phyloP scores from a whole-genome alignment of 768 basidiomycete genomes.

The Gymnopilus junonius region DNA sequence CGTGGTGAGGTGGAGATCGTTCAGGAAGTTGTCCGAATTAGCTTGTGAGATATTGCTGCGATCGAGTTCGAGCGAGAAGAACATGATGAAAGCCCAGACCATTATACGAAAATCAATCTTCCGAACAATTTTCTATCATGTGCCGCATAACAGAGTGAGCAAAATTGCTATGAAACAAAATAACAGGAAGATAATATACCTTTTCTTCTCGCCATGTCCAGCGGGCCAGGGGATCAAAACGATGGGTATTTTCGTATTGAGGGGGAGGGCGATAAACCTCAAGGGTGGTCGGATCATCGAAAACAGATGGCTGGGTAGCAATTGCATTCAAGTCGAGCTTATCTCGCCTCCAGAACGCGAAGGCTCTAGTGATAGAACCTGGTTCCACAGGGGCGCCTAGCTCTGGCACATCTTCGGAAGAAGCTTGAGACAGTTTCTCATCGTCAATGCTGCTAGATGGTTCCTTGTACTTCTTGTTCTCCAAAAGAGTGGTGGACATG shows the following conservation, averaged over 20 bases:
- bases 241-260: constrained; percentile 61
- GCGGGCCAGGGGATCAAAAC: constrained; percentile 66
- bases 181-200: constrained; percentile 33
- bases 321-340: constrained; percentile 50
- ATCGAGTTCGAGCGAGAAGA: constrained; percentile 63
- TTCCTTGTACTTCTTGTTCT: constrained; percentile 1
- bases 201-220: constrained; percentile 77
- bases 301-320: constrained; percentile 66
- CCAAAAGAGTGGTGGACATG: constrained; percentile 17
- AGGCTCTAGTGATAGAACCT: constrained; percentile 20
- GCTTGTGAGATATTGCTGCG: constrained; percentile 67
- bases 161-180: neutral
- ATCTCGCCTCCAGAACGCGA: constrained; percentile 31
- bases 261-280: constrained; percentile 57
- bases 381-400: constrained; percentile 11
- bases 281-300: constrained; percentile 56
- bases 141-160: neutral
- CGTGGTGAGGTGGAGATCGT: constrained; percentile 62
- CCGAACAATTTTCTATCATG: constrained; percentile 49
- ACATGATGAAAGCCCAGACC: constrained; percentile 66
- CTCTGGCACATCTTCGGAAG: constrained; percentile 5
- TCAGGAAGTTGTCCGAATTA: constrained; percentile 71
- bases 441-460: constrained; percentile 4
- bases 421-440: constrained; percentile 14
- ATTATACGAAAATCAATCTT: constrained; percentile 66